Base-by-base conservation (phyloP, 1,139 yeast genomes). In the Diutina rugosa region DNA sequence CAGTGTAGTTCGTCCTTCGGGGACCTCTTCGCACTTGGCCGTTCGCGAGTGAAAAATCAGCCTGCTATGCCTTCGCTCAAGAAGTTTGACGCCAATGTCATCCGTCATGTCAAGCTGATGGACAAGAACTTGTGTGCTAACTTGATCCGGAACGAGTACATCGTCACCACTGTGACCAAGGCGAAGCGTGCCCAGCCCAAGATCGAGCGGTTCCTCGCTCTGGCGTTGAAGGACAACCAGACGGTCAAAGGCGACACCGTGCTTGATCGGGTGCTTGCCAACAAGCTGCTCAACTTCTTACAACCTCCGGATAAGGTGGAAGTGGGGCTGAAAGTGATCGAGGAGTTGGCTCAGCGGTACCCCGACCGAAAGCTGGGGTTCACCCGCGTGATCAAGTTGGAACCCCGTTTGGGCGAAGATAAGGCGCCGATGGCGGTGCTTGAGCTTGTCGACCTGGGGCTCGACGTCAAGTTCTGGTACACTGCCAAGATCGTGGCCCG, bases 361-460 rank as follows among this genome's bases (percentile, higher is more conserved):
- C 68, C 74, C 8, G 65, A 71, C 41, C 79, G 97, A 69, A 67
- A 72, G 0, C 88, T 90, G 60, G 98, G 98, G 1, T 93, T 85
- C 72, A 90, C 98, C 14, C 80, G 99, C 61, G 82, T 91, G 58
- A 73, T 91, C 62, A 84, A 82, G 63, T 74, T 95, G 61, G 98
- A 93, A 69, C 90, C 95, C 41, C 78, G 99, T 63, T 71, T 86
- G 56, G 79, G 79, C 9, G 95, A 93, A 62, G 99, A 95, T 68
- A 87, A 85, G 61, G 97, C 98, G 0, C 93, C 95, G 28, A 93
- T 88, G 78, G 85, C 95, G 1, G 85, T 93, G 16, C 68, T 95
- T 57, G 99, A 95, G 69, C 75, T 95, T 56, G 96, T 93, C 1
- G 97, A 88, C 63, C 72, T 79, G 0, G 80, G 80, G 38, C 79